Percentiles rank a stretch among this genome's conserved stretches.
phyloP scores from a whole-genome alignment of 1,139 yeast genomes.

The Debaryomyces coudertii region DNA sequence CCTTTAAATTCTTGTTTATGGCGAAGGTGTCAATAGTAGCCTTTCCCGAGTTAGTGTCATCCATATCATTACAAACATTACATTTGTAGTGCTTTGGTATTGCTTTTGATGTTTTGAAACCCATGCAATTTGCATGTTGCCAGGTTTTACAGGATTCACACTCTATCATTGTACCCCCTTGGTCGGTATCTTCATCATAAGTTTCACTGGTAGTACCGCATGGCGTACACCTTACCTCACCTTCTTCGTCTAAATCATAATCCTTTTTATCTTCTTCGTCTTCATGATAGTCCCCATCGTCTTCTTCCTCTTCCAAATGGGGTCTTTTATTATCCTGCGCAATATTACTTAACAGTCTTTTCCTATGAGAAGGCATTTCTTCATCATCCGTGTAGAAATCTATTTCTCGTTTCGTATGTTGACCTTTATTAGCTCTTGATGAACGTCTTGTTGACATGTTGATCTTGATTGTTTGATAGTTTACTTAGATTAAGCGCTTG shows the following conservation, averaged over 20 bases:
- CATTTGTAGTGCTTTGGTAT: conserved; percentile 41
- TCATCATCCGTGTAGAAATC: conserved; percentile 22
- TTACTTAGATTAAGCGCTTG: conserved; percentile 8
- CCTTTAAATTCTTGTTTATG: conserved; percentile 24
- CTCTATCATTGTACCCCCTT: conserved; percentile 69
- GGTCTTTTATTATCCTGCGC: conserved; percentile 12
- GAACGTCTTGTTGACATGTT: conserved; percentile 34
- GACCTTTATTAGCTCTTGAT: conserved; percentile 44
- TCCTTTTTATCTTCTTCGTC: conserved; percentile 13
- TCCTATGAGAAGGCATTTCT: conserved; percentile 10
- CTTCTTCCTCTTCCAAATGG: conserved; percentile 14
- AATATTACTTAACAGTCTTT: neutral
- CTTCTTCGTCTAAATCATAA: conserved; percentile 39
- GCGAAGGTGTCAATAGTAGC: conserved; percentile 7
- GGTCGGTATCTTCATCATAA: conserved; percentile 62
- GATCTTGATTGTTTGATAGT: neutral
- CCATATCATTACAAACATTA: conserved; percentile 27
- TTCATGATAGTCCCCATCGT: conserved; percentile 15
- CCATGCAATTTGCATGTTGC: conserved; percentile 83
- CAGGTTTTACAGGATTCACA: conserved; percentile 80
- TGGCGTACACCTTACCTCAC: conserved; percentile 62
- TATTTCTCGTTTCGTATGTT: conserved; percentile 36
- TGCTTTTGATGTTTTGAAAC: conserved; percentile 36
- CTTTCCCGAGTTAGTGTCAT: neutral
- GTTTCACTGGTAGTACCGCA: conserved; percentile 70